phyloP scores from a whole-genome alignment of 2,329 filamentous ascomycete genomes.

The Apiospora arundinis region DNA sequence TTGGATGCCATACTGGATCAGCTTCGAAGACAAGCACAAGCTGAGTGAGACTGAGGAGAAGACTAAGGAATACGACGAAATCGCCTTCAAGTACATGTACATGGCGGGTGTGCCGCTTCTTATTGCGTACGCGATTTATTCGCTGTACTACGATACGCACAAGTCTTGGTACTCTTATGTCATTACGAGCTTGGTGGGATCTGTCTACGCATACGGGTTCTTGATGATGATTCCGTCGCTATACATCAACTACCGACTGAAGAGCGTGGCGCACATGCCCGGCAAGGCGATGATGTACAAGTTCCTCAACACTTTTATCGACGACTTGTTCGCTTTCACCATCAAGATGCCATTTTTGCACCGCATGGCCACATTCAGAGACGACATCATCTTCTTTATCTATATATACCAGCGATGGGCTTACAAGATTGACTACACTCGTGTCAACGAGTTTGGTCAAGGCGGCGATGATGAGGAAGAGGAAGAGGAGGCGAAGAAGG shows the following conservation, averaged over 20 bases:
- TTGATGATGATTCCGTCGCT: slow-evolving; percentile 98
- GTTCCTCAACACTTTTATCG: slow-evolving; percentile 98
- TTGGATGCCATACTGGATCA: slow-evolving; percentile 77
- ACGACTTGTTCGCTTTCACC: slow-evolving; percentile 97
- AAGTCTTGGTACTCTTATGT: slow-evolving; percentile 98
- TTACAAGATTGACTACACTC: slow-evolving; percentile 88
- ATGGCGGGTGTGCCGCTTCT: slow-evolving; percentile 88
- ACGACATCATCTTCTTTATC: slow-evolving; percentile 98
- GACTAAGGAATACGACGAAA: slow-evolving; percentile 97
- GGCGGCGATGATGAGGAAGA: slow-evolving; percentile 87
- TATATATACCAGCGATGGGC: slow-evolving; percentile 95
- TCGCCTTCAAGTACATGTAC: slow-evolving; percentile 98
- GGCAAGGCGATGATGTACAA: slow-evolving; percentile 97
- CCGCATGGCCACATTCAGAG: slow-evolving; percentile 86
- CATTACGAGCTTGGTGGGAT: slow-evolving; percentile 92
- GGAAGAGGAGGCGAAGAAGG: slow-evolving; percentile 44
- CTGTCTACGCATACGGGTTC: slow-evolving; percentile 97
- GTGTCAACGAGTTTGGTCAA: slow-evolving; percentile 98
- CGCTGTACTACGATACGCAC: slow-evolving; percentile 88
- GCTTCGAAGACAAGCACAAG: slow-evolving; percentile 96
- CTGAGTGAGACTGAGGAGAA: slow-evolving; percentile 95
- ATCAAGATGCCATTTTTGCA: slow-evolving; percentile 99
- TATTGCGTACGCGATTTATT: slow-evolving; percentile 88
- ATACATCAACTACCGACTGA: slow-evolving; percentile 99
- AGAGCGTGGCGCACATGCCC: slow-evolving; percentile 96